A percentile compares a stretch with the other conserved stretches of the same genome.
phyloP scores from a whole-genome alignment of 108 stramenopile genomes.

The Fistulifera solaris region DNA sequence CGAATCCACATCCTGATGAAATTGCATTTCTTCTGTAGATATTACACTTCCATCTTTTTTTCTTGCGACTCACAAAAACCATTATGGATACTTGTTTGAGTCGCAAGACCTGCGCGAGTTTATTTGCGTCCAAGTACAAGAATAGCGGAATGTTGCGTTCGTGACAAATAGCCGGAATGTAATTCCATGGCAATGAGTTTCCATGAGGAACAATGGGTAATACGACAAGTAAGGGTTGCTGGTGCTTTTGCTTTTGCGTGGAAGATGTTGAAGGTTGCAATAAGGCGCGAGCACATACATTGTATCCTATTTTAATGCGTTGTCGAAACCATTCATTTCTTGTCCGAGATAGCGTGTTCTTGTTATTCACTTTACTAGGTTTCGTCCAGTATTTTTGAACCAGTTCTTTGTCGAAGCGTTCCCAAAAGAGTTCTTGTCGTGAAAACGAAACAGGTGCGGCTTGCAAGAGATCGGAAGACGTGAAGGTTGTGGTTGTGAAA shows the following conservation, averaged over 20 bases:
- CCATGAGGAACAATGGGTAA: neutral
- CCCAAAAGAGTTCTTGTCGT: slow-evolving; percentile 48
- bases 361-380: neutral
- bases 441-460: slow-evolving; percentile 16
- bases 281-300: slow-evolving; percentile 35
- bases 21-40: neutral
- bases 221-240: slow-evolving; percentile 4
- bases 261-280: no score
- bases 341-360: neutral
- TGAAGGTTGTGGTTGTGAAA: neutral
- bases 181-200: slow-evolving; percentile 6
- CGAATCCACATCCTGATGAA: neutral
- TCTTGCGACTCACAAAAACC: neutral
- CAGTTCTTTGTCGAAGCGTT: slow-evolving; percentile 63
- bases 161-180: neutral
- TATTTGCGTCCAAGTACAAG: slow-evolving; percentile 25
- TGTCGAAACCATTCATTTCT: neutral
- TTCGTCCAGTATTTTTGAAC: slow-evolving; percentile 6
- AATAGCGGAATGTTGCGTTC: neutral
- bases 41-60: neutral
- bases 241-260: neutral
- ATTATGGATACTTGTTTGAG: slow-evolving; percentile 18
- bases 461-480: neutral
- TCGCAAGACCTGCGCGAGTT: slow-evolving; percentile 30
- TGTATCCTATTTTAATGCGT: slow-evolving; percentile 32